These are phyloP conservation scores for Dorcoceras hygrometricum DNA, from an alignment of 257 asterid genomes.

Conservation along the genomic window DNA sequence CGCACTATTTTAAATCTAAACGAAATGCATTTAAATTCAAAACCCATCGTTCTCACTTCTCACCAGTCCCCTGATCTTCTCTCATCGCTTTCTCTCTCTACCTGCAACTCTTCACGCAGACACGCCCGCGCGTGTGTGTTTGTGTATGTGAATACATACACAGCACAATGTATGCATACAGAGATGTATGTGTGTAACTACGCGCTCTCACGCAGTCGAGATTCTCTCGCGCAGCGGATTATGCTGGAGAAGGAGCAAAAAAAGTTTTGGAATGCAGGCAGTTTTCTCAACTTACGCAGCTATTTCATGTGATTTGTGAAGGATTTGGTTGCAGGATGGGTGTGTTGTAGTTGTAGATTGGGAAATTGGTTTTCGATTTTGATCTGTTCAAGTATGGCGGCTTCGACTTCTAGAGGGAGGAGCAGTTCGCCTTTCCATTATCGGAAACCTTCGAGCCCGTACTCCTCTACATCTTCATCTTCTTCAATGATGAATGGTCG, in stretches of 20 bases:
- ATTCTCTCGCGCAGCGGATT: background rate
- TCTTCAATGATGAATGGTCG: constrained; percentile 57
- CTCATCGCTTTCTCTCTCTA: background rate
- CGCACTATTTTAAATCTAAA: background rate
- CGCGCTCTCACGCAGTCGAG: background rate
- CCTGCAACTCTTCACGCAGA: background rate
- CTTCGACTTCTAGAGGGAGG: constrained; percentile 64
- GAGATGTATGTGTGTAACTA: background rate
- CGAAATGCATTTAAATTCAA: background rate
- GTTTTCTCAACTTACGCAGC: background rate
- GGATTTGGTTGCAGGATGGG: background rate
- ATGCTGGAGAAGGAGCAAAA: background rate
- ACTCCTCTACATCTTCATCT: constrained; percentile 60
- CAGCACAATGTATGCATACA: background rate
- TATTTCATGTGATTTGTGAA: background rate
- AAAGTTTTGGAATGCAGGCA: background rate
- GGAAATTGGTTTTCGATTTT: background rate
- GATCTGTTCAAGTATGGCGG: constrained; percentile 37
- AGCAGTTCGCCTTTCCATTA: constrained; percentile 57
- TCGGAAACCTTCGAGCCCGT: constrained; percentile 47
- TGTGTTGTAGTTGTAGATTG: background rate
- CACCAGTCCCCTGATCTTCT: background rate
- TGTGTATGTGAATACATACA: background rate
- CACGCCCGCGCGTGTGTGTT: background rate
- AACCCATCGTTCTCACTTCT: background rate